Percentiles rank a stretch among this genome's conserved stretches.
Conservation (phyloP, 192 early-diverging fungal genomes). For the Rhizoclosmatium sp. region DNA sequence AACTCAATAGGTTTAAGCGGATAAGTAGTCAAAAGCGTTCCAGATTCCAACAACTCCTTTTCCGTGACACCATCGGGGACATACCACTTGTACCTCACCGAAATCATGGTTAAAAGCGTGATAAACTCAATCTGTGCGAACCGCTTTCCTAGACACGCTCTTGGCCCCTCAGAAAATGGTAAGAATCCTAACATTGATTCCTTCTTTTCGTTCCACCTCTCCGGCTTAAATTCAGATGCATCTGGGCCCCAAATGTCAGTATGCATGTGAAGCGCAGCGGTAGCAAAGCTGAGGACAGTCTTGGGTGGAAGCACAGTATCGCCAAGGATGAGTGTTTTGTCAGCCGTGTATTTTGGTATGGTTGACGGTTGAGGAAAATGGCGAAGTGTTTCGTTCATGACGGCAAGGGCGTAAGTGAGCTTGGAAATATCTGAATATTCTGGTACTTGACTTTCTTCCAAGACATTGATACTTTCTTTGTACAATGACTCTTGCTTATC, state of each 20-base stretch:
- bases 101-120: slow-evolving; percentile 31
- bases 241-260: slow-evolving; percentile 28
- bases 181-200: slow-evolving; percentile 27
- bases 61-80: background rate
- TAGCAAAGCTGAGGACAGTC: slow-evolving; percentile 20
- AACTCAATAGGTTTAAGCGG: slow-evolving; percentile 10
- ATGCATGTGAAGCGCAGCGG: slow-evolving; percentile 24
- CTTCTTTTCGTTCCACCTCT: slow-evolving; percentile 3
- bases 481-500: slow-evolving; percentile 52
- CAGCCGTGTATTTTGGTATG: slow-evolving; percentile 42
- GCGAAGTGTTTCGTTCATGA: slow-evolving; percentile 53
- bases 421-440: slow-evolving; percentile 26
- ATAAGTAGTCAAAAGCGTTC: background rate
- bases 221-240: slow-evolving; percentile 19
- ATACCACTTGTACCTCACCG: slow-evolving; percentile 19
- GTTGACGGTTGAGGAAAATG: slow-evolving; percentile 39
- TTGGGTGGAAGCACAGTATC: slow-evolving; percentile 19
- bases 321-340: slow-evolving; percentile 17
- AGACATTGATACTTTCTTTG: slow-evolving; percentile 41
- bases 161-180: slow-evolving; percentile 43
- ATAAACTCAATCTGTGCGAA: slow-evolving; percentile 52
- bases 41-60: background rate
- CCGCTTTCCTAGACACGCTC: slow-evolving; percentile 49
- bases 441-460: slow-evolving; percentile 18
- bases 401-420: slow-evolving; percentile 39